Evolutionary conservation across 2,329 filamentous ascomycete genomes (phyloP), one percentile per base, ranked within the genome.

Genomic region (Davidsoniella eucalypti): DNA sequence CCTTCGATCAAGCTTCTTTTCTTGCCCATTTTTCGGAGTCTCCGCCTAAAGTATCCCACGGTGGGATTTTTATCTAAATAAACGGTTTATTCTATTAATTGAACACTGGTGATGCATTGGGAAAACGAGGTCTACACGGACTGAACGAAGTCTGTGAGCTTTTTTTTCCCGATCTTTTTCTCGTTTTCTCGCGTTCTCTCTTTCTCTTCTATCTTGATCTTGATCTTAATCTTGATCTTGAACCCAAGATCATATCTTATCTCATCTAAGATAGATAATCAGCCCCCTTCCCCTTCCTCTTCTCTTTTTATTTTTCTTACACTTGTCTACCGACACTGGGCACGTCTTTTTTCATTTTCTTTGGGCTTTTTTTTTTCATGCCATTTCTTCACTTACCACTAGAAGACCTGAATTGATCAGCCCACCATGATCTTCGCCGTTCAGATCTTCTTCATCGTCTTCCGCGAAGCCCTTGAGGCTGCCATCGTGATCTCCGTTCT

Each of bases 361-460:
- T 14, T 44, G 43, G 18, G 36, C 29, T 43, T 21, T 26, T 51
- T 18, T 39, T 16, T 21, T 21, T n/a, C 44, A 26, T 16, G 26
- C 26, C 10, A 2, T 33, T 29, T 29, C 10, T 33, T 33, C 10
- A 12, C 26, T 33, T 8, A 10, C 6, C 5, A 33, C 26, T 33
- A 33, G 33, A 37, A 21, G 21, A 21, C 2, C 21, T 21, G 21
- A 21, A 21, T 21, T 21, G 21, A 21, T 21, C 75, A 67, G 79
- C 80, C 62, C 71, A 73, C 54, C 75, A 82, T 53, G 61, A 78
- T 87, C 52, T 87, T 87, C 63, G 75, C 82, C 55, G 78, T 87
- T 18, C 83, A 82, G 56, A 77, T 94, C 50, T 94, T 94, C 69
- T 88, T 94, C 68, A 84, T 94, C 63, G 80, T 85, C 66, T 92